Base-by-base conservation (phyloP, 345 rosid genomes). In the Linum lewisii region DNA sequence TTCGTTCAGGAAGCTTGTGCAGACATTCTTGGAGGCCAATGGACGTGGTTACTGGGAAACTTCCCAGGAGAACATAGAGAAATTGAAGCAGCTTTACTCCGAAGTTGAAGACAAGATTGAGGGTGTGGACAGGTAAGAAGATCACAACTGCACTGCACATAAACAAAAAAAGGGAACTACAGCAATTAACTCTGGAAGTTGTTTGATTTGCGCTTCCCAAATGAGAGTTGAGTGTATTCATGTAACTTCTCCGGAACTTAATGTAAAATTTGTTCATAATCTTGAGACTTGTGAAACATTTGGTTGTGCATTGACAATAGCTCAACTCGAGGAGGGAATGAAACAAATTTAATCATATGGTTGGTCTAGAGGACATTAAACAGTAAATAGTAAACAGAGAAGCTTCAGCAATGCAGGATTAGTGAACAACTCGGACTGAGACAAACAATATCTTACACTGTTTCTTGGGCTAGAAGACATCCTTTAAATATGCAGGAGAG, bases 21-120 rank as follows among this genome's bases (percentile, higher is more conserved):
- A 93, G 75, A 93, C 97, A 58, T 93, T 93, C 88, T 67, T 89
- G 78, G 99, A 93, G 65, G 99, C 99, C 44, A 89, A 85, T 51
- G 99, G 99, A 25, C 95, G 99, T 4, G 95, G 99, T 4, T 93
- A 89, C 61, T 93, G 99, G 99, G 95, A 93, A 47, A 93, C 97
- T 50, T 79, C 94, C 0, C 78, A 68, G 63, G 80, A 89, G 51
- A 89, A 87, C 34, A 80, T 93, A 24, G 99, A 93, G 74, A 87
- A 38, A 82, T 75, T 93, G 73, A 93, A 78, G 75, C 90, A 93
- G 62, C 70, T 93, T 64, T 93, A 93, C 78, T 89, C 97, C 0
- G 90, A 89, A 71, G 95, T 89, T 0, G 99, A 93, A 74, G 97
- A 93, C 85, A 93, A 85, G 84, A 93, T 93, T 20, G 99, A 93